Base-by-base conservation (phyloP, 305 asterid genomes). In the Solanum aculeatissimum region DNA sequence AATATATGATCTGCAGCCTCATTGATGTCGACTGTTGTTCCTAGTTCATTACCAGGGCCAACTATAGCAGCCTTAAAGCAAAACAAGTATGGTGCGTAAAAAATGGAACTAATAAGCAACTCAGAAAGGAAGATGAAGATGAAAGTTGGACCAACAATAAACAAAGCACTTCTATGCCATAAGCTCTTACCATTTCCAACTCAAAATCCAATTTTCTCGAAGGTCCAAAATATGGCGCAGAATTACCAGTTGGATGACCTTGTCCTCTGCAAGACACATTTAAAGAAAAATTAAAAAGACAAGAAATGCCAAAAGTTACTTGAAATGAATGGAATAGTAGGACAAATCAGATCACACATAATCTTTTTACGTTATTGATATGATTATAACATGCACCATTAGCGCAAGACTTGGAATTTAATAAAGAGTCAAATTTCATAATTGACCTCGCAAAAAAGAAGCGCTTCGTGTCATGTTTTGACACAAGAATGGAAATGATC, bases 141-240 rank as follows among this genome's bases (percentile, higher is more conserved):
- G 42, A 45, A 51, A 82, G 10, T 70, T 69, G 7, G 54, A 29
- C 68, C 54, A 69, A 70, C 68, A 42, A 23, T 27, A 54, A 0
- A 70, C 12, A 79, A 35, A 32, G 47, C 12, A 79, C 51, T 79
- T 32, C 68, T 15, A 70, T 32, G 65, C 49, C 3, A 35, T 66
- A 19, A 86, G 29, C 90, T 87, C 83, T 79, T 89, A 94, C 98
- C 99, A 97, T 97, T 93, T 97, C 99, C 84, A 97, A 92, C 91
- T 97, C 99, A 83, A 95, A 97, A 91, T 97, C 99, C 94, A 97
- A 86, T 92, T 94, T 97, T 77, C 95, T 92, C 81, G 98, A 94
- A 85, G 99, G 98, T 78, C 99, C 99, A 89, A 97, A 97, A 87
- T 92, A 95, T 4, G 99, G 98, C 58, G 79, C 90, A 45, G 96